Percentiles rank a stretch among this genome's conserved stretches.
Evolutionary conservation across 2,329 filamentous ascomycete genomes (phyloP).

Genomic region (Rugonectria rugulosa): DNA sequence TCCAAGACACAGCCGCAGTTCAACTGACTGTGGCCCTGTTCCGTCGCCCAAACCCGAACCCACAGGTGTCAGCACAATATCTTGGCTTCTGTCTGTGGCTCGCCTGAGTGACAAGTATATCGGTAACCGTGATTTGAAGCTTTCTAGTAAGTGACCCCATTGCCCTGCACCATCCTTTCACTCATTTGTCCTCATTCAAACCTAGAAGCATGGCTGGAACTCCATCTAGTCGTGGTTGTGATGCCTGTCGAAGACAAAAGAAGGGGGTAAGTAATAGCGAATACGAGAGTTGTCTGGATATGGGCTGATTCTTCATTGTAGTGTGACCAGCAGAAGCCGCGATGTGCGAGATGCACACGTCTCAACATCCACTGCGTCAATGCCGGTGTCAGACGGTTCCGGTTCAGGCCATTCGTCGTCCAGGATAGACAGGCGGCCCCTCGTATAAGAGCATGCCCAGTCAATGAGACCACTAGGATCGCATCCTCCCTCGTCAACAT

Average conservation of each 20-base stretch:
- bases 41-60: too few relatives aligned
- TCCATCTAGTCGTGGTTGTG: too few relatives aligned
- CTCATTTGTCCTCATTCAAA: too few relatives aligned
- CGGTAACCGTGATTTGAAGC: too few relatives aligned
- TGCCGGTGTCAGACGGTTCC: slow-evolving; percentile 31
- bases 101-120: too few relatives aligned
- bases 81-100: too few relatives aligned
- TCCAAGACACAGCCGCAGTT: too few relatives aligned
- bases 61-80: too few relatives aligned
- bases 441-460: slow-evolving; percentile 15
- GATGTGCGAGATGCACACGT: slow-evolving; percentile 30
- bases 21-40: too few relatives aligned
- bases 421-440: neutral
- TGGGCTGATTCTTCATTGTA: neutral
- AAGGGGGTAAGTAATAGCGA: neutral
- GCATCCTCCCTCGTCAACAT: slow-evolving; percentile 27
- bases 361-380: slow-evolving; percentile 25
- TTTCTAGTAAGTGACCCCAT: too few relatives aligned
- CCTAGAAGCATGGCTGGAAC: too few relatives aligned
- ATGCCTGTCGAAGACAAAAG: slow-evolving; percentile 9
- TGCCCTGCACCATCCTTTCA: too few relatives aligned
- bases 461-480: slow-evolving; percentile 19
- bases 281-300: neutral
- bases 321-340: slow-evolving; percentile 5
- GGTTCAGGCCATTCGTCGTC: slow-evolving; percentile 21